Base-by-base conservation (phyloP, 495 filamentous ascomycete genomes). In the Letharia lupina region DNA sequence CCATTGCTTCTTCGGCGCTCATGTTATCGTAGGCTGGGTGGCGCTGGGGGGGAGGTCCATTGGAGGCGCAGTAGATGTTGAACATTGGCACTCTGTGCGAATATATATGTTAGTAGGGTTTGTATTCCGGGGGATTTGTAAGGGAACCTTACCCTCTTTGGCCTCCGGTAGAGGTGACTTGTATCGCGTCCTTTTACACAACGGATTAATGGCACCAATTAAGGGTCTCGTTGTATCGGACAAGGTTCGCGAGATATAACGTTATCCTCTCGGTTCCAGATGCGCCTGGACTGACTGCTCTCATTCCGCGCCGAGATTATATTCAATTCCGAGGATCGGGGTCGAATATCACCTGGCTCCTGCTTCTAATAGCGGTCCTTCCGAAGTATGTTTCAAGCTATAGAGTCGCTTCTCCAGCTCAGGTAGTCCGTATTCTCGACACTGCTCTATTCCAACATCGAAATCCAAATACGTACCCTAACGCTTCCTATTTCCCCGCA, bases 21-120 rank as follows among this genome's bases (percentile, higher is more conserved):
- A 82, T 73, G 63, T 80, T 76, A 60, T 80, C 77, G 62, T 79
- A 79, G 0, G 75, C 75, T 9, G 75, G 70, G 65, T 77, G 73
- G 66, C 77, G 76, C 18, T 75, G 74, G 61, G 75, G 73, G 7
- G 70, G 70, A 61, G 75, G 77, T 2, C 69, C 77, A 66, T 80
- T 79, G 50, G 71, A 73, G 10, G 76, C 76, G 62, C 71, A 75
- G 66, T 79, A 80, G 64, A 76, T 75, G 48, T 66, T 70, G 68
- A 75, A 75, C 6, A 64, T 70, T 28, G 76, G 71, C 4, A 77
- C 70, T n/a, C 23, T 28, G 23, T 28, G 23, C 23, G 23, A 28
- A 28, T 28, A 28, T 28, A 28, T 28, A 28, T 28, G 10, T 42
- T 11, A 42, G 41, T 15, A 15, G 13, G 41, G 2, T 12, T 42